These are phyloP conservation scores for Trapa bicornis DNA, from an alignment of 345 rosid genomes.

Conservation along the genomic window DNA sequence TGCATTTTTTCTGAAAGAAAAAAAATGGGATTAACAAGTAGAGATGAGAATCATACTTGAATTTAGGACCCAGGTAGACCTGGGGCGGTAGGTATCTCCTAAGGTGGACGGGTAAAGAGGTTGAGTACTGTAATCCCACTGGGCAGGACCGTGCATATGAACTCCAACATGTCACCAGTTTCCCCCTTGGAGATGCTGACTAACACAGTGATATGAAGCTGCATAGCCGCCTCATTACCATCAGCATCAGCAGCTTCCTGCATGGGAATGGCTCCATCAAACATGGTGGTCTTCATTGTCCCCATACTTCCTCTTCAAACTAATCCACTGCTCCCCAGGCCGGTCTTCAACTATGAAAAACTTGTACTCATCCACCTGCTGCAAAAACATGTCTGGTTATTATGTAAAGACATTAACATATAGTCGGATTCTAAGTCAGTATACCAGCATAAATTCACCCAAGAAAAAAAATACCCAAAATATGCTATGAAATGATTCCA, in stretches of 20 bases:
- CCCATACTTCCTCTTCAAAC: conserved; percentile 44
- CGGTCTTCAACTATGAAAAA: conserved; percentile 49
- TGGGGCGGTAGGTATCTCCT: conserved; percentile 14
- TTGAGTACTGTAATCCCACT: conserved; percentile 44
- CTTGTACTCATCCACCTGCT: conserved; percentile 35
- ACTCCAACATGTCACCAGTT: conserved; percentile 40
- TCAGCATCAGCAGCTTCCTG: conserved; percentile 21
- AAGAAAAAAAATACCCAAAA: too few species aligned
- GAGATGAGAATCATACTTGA: conserved; percentile 36
- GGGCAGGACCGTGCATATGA: conserved; percentile 79
- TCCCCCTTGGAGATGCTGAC: conserved; percentile 54
- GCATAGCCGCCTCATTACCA: conserved; percentile 18
- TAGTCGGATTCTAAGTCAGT: neutral
- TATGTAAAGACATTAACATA: neutral
- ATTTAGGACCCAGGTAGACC: conserved; percentile 53
- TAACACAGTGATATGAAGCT: conserved; percentile 58
- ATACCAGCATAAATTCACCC: too few species aligned
- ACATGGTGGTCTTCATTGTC: conserved; percentile 71
- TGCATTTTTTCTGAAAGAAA: neutral
- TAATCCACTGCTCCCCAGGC: conserved; percentile 82
- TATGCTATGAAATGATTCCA: too few species aligned
- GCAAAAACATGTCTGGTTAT: conserved; percentile 6
- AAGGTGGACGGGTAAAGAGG: conserved; percentile 30
- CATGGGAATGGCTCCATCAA: conserved; percentile 53
- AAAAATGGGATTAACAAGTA: neutral